A percentile compares a stretch with the other conserved stretches of the same genome.
Evolutionary conservation across 139 green algal species (phyloP).

Genomic region (Desmodesmus armatus): DNA sequence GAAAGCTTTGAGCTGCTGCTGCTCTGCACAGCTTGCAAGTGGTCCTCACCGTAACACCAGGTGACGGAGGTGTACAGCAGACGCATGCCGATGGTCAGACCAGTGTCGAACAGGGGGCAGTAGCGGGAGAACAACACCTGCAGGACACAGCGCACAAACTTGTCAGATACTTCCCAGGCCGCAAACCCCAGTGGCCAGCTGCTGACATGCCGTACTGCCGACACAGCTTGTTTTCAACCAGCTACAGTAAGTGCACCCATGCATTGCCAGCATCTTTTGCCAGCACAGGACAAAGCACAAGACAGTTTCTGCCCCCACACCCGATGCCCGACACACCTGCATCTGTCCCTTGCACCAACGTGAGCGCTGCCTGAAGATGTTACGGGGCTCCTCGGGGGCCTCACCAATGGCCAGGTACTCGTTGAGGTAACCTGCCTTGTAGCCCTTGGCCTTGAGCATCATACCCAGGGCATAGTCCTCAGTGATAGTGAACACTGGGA

Average conservation of each 20-base stretch:
- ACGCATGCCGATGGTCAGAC: constrained; percentile 56
- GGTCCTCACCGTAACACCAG: too few species aligned
- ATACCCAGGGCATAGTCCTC: constrained; percentile 66
- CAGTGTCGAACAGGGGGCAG: constrained; percentile 57
- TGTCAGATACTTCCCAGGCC: background rate
- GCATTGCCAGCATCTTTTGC: background rate
- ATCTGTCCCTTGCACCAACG: constrained; percentile 89
- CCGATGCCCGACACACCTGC: constrained; percentile 48
- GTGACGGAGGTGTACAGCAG: constrained; percentile 64
- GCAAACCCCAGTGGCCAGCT: background rate
- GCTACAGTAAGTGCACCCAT: background rate
- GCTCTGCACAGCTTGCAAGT: too few species aligned
- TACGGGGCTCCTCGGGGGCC: constrained; percentile 85
- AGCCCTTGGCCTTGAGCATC: constrained; percentile 57
- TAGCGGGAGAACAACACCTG: constrained; percentile 57
- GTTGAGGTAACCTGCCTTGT: constrained; percentile 54
- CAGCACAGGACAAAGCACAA: constrained; percentile 12
- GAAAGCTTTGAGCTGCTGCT: too few species aligned
- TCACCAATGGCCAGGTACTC: constrained; percentile 70
- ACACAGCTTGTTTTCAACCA: too few species aligned
- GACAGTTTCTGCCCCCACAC: background rate
- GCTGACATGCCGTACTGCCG: background rate
- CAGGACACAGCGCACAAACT: background rate
- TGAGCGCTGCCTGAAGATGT: constrained; percentile 88
- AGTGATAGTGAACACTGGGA: constrained; percentile 62